Base-by-base conservation (phyloP, 148 eudicot species). In the Silene latifolia region DNA sequence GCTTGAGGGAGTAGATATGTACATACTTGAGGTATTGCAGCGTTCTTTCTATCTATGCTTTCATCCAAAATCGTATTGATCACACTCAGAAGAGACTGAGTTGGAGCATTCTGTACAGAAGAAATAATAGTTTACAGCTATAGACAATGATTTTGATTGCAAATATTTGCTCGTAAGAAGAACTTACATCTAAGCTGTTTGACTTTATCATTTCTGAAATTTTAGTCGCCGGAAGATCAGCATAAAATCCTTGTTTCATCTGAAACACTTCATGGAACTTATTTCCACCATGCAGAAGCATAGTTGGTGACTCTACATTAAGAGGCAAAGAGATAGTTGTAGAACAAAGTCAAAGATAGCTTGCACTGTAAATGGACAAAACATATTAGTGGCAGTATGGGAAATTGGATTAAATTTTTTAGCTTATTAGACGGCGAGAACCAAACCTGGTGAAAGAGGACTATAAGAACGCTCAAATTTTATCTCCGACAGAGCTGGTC, bases 191-290 rank as follows among this genome's bases (percentile, higher is more conserved):
- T 77, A 95, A 88, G 85, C 91, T 88, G 84, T 86, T 90, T 58
- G 98, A 80, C 86, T 84, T 92, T 85, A 95, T 81, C 93, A 94
- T 84, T 83, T 92, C 98, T 32, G 98, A 82, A 64, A 94, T 85
- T 78, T 82, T 94, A 69, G 92, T 80, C 60, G 93, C 86, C 59
- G 91, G 89, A 79, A 92, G 81, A 83, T 95, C 97, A 1, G 89
- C 78, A 59, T 87, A 90, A 64, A 79, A 48, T 73, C 92, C 97
- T 51, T 91, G 90, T 81, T 85, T 93, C 47, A 85, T 81, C 84
- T 93, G 98, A 87, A 93, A 91, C 62, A 93, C 98, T 75, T 93
- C 96, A 71, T 89, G 89, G 76, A 86, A 82, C 81, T 88, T 88
- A 63, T 80, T 86, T 63, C 92, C 96, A 64, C 82, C 86, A 53